Evolutionary conservation across 768 basidiomycete genomes (phyloP), one percentile per base, ranked within the genome.

Genomic region (Russula ochroleuca): DNA sequence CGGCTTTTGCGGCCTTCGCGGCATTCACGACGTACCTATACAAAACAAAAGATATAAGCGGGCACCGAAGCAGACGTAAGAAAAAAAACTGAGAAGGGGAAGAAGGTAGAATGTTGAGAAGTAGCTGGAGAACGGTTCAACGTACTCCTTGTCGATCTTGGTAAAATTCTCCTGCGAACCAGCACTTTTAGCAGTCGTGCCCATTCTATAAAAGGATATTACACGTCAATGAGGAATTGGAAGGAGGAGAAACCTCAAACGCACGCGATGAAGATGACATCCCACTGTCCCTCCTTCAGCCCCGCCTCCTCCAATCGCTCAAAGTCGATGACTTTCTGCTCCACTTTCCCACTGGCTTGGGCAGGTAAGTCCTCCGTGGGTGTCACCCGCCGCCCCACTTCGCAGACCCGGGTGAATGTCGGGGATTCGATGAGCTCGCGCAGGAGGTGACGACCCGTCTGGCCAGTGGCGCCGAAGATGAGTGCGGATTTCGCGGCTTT

Each of bases 81-180:
- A 33, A 9, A 5, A 21, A 1, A 25, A 13, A 25, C 3, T n/a
- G n/a, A 5, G 10, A 1, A 37, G n/a, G 15, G 52, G 6, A n/a
- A n/a, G 33, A 33, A 19, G 10, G 5, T 11, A 11, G 19, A 1
- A 21, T 21, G 52, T 38, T 5, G 13, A n/a, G 2, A 9, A 35
- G 35, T 23, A 2, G 23, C 13, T 5, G 14, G 6, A 6, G n/a
- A 43, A 21, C 3, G 6, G 10, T 19, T 47, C n/a, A 14, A 21
- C 40, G 76, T 67, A 90, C 85, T 88, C 85, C 73, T 86, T 77
- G 69, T 92, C 91, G 61, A 92, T 90, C 76, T 83, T 88, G 70
- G 86, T 85, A 66, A 90, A 92, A 10, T 80, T 80, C 40, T 79
- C 82, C 0, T 80, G 81, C 66, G 85, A 81, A 3, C 88, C 88